phyloP scores from a whole-genome alignment of 2,329 filamentous ascomycete species.

The Penicillium sp. region DNA sequence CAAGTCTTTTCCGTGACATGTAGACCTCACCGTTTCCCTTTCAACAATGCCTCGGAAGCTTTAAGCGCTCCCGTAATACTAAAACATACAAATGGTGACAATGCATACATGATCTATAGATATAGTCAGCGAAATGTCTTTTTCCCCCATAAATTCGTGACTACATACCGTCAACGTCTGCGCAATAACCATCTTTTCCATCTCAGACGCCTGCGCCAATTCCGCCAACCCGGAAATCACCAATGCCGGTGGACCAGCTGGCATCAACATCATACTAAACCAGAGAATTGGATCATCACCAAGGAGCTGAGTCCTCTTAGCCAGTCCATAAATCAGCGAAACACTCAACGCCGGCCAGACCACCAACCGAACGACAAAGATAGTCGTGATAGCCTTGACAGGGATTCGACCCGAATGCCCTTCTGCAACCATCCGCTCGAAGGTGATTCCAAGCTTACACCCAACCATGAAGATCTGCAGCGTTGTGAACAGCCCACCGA shows the following conservation, averaged over 20 bases:
- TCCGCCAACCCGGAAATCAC: conserved; percentile 51
- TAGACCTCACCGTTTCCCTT: conserved; percentile 10
- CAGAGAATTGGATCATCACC: conserved; percentile 62
- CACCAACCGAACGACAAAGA: conserved; percentile 48
- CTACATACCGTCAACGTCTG: conserved; percentile 49
- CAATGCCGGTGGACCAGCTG: conserved; percentile 39
- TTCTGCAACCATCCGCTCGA: conserved; percentile 46
- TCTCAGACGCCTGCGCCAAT: conserved; percentile 25
- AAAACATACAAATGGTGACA: conserved; percentile 33
- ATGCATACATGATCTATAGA: conserved; percentile 32
- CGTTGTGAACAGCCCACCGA: conserved; percentile 63
- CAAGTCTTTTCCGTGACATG: too few species aligned
- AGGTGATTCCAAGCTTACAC: conserved; percentile 59
- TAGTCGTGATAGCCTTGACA: conserved; percentile 47
- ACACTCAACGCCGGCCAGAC: conserved; percentile 61
- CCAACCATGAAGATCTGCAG: conserved; percentile 66
- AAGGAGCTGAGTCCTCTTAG: conserved; percentile 51
- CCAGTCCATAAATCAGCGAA: conserved; percentile 54
- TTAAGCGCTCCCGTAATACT: conserved; percentile 30
- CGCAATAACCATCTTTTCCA: conserved; percentile 53
- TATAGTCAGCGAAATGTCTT: conserved; percentile 2
- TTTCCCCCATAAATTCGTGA: neutral
- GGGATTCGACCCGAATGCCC: conserved; percentile 36
- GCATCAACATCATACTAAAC: conserved; percentile 63
- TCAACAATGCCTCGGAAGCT: conserved; percentile 28